A percentile compares a stretch with the other conserved stretches of the same genome.
These are phyloP conservation scores for Xylariales sp. DNA, from an alignment of 2,329 filamentous ascomycete species.

Conservation along the genomic window DNA sequence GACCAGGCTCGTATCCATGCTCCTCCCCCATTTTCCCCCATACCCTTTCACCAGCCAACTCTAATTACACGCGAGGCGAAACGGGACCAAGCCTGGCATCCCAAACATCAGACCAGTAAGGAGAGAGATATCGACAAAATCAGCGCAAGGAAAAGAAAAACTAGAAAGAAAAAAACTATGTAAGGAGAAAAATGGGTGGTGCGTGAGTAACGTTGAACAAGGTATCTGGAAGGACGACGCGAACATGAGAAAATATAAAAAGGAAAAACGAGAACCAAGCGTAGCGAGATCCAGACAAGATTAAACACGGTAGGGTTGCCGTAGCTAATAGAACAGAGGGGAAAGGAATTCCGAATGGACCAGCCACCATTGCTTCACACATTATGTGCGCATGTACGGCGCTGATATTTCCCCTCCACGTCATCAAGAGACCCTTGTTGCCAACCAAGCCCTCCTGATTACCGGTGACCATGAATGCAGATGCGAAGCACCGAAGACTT, in stretches of 20 bases:
- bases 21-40: constrained; percentile 11
- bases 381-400: constrained; percentile 27
- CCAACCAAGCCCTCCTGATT: constrained; percentile 24
- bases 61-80: no score
- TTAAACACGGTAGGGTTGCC: constrained; percentile 36
- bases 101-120: constrained; percentile 10
- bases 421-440: constrained; percentile 23
- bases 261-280: constrained; percentile 17
- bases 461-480: constrained; percentile 29
- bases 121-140: constrained; percentile 15
- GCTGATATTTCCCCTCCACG: constrained; percentile 18
- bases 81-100: constrained; percentile 14
- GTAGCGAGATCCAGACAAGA: constrained; percentile 25
- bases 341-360: constrained; percentile 34
- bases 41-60: constrained; percentile 21
- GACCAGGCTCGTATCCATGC: constrained; percentile 14
- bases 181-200: constrained; percentile 13
- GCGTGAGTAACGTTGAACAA: constrained; percentile 53
- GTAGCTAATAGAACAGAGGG: constrained; percentile 44
- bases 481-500: constrained; percentile 26
- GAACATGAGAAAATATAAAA: constrained; percentile 17
- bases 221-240: constrained; percentile 44
- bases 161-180: constrained; percentile 12
- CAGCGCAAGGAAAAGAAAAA: constrained; percentile 12
- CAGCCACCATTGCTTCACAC: constrained; percentile 32